Base-by-base conservation (phyloP, 768 basidiomycete species). In the Boletus fagicola region DNA sequence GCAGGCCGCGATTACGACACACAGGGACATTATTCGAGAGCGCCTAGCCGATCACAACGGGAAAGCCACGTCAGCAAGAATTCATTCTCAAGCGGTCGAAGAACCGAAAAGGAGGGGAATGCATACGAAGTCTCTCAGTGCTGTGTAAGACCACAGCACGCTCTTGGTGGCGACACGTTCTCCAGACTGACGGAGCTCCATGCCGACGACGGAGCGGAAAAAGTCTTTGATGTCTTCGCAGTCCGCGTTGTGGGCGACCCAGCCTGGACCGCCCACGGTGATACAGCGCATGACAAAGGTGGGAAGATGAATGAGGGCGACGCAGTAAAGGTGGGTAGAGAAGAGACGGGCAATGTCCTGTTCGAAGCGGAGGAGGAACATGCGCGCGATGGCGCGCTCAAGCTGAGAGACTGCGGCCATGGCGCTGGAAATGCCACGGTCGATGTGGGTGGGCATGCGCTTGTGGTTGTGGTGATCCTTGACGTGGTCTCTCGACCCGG, bases 131-230 rank as follows among this genome's bases (percentile, higher is more conserved):
- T 90, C 84, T 55, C 88, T 74, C 30, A 90, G 72, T 33, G 86
- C 88, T 2, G 88, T 90, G 70, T 90, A 90, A 1, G 85, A 86
- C 88, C 88, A 90, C 53, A 90, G 72, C 20, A 89, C 85, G 63
- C 85, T 87, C 77, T 88, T 90, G 9, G 88, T 89, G 9, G 88
- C 88, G 20, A 89, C 86, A 31, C 88, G 79, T 62, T 90, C 88
- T 18, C 88, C 88, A 0, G 86, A 85, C 69, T 90, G 86, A 30
- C 88, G 79, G 71, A 90, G 78, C 67, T 90, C 88, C 87, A 90
- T 89, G 58, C 79, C 80, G 59, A 90, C 82, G 47, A 80, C 81
- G 1, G 83, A 78, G 18, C 88, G 78, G 70, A 89, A 84, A 68
- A 87, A 88, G 64, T 90, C 87, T 58, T 87, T 89, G 67, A 90